These are phyloP conservation scores for Cryptosporidium tyzzeri DNA, from an alignment of 169 alveolate genomes.

Conservation along the genomic window DNA sequence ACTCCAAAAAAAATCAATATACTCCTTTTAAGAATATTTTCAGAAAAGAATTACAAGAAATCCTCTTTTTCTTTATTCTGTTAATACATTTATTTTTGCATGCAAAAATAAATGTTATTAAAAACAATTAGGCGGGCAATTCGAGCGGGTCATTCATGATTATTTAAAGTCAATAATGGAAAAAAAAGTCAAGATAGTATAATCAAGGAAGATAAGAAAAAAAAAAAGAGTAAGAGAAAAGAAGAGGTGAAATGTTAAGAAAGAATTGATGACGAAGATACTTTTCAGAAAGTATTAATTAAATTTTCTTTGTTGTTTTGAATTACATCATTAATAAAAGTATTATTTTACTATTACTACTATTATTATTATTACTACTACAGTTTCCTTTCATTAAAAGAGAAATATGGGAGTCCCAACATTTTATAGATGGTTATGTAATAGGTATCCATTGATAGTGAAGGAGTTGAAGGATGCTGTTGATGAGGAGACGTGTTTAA, in stretches of 20 bases:
- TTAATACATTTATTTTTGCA: background rate
- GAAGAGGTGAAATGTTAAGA: background rate
- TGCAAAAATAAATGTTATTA: background rate
- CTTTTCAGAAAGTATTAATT: background rate
- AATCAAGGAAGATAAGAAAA: background rate
- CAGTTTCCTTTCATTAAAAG: background rate
- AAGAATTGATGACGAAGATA: background rate
- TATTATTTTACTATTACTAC: background rate
- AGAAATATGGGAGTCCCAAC: constrained; percentile 98
- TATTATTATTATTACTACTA: too few species aligned
- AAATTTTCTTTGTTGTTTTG: background rate
- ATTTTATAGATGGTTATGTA: constrained; percentile 96
- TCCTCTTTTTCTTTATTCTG: background rate
- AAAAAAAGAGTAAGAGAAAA: background rate
- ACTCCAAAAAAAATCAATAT: background rate
- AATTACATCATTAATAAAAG: background rate
- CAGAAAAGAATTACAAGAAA: too few species aligned
- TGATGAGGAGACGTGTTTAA: constrained; percentile 79
- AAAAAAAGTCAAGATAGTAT: background rate
- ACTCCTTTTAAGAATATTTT: too few species aligned
- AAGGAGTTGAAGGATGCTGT: constrained; percentile 85
- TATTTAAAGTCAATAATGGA: background rate
- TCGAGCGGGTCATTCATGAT: background rate
- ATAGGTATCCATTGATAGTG: constrained; percentile 94
- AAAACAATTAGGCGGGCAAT: background rate